Evolutionary conservation across 192 early-diverging fungal genomes (phyloP).

Genomic region (Mortierella claussenii): DNA sequence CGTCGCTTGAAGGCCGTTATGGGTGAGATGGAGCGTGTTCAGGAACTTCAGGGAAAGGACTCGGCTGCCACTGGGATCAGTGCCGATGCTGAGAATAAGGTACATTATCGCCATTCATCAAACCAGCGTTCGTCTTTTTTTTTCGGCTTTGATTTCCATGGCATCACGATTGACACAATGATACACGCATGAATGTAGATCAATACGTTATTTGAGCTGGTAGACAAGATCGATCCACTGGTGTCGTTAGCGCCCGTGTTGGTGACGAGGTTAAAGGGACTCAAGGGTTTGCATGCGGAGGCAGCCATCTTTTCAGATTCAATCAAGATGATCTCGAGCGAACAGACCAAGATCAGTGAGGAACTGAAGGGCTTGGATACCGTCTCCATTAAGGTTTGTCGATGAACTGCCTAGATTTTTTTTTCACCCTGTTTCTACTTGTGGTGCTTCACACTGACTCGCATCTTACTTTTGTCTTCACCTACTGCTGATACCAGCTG

Average conservation of each 20-base stretch:
- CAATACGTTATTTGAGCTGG: slow-evolving; percentile 72
- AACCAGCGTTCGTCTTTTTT: neutral
- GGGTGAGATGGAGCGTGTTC: slow-evolving; percentile 73
- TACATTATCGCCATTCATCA: neutral
- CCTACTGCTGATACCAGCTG: slow-evolving; percentile 62
- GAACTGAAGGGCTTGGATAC: slow-evolving; percentile 72
- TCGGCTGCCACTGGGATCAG: slow-evolving; percentile 54
- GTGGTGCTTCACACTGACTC: no score
- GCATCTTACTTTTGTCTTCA: no score
- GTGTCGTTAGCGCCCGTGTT: slow-evolving; percentile 82
- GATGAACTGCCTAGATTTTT: no score
- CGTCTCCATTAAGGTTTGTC: slow-evolving; percentile 64
- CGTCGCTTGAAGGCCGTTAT: slow-evolving; percentile 70
- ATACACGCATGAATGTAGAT: no score
- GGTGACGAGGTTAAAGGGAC: slow-evolving; percentile 78
- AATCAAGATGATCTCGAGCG: slow-evolving; percentile 74
- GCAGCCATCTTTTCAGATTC: slow-evolving; percentile 81
- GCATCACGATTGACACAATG: neutral
- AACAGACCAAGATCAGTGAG: slow-evolving; percentile 74
- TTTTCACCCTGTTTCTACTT: no score
- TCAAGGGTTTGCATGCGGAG: slow-evolving; percentile 84
- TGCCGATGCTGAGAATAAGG: slow-evolving; percentile 56
- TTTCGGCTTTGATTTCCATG: neutral
- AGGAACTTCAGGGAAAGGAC: slow-evolving; percentile 69
- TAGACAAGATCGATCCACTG: slow-evolving; percentile 84